Percentiles rank a stretch among this genome's conserved stretches.
Conservation (phyloP, 192 early-diverging fungal species). For the Linnemannia exigua region DNA sequence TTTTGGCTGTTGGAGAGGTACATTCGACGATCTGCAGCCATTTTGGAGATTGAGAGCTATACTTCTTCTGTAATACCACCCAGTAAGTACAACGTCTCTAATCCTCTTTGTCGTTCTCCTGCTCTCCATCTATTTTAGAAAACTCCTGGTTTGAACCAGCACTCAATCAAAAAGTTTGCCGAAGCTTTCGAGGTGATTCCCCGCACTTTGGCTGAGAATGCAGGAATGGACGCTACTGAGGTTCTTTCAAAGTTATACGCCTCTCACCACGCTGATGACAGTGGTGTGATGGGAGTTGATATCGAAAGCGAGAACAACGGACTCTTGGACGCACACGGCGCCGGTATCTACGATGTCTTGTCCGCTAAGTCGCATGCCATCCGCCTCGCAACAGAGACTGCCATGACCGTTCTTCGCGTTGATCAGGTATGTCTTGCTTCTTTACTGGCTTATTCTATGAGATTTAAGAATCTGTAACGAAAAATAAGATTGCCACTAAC, state of each 20-base stretch:
- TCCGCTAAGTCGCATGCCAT: constrained; percentile 90
- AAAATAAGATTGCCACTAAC: neutral
- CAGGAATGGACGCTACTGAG: constrained; percentile 94
- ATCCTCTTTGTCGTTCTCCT: neutral
- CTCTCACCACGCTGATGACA: constrained; percentile 81
- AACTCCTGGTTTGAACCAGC: constrained; percentile 96
- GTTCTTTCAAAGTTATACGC: constrained; percentile 93
- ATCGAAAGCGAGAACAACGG: constrained; percentile 82
- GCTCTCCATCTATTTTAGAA: constrained; percentile 52
- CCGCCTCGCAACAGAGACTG: constrained; percentile 91
- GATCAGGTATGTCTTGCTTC: constrained; percentile 79
- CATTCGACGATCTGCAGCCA: neutral
- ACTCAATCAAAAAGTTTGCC: constrained; percentile 96
- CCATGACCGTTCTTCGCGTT: constrained; percentile 94
- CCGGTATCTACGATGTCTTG: constrained; percentile 85
- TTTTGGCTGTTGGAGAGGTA: constrained; percentile 83
- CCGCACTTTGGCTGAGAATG: constrained; percentile 94
- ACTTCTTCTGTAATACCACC: too few relatives aligned
- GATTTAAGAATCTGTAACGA: neutral
- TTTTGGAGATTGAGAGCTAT: neutral
- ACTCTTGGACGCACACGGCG: constrained; percentile 81
- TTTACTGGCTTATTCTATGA: neutral
- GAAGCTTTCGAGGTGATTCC: constrained; percentile 96
- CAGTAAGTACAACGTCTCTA: neutral
- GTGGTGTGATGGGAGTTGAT: constrained; percentile 81